These are phyloP conservation scores for Eremothecium sinecaudum DNA, from an alignment of 1,139 yeast genomes.

Conservation along the genomic window DNA sequence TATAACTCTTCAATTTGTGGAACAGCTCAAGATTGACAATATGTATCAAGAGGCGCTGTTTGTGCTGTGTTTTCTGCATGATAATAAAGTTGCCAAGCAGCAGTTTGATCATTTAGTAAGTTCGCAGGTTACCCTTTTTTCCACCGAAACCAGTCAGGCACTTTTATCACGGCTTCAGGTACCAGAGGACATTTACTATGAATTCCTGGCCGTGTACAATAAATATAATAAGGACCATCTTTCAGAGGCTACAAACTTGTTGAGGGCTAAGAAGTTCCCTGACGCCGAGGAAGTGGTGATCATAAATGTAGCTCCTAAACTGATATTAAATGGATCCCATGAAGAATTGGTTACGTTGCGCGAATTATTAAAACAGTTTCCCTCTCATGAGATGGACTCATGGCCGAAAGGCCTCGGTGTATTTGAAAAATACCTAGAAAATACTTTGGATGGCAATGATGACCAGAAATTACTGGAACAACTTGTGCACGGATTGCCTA, in stretches of 20 bases:
- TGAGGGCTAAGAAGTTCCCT: conserved; percentile 51
- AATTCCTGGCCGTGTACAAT: conserved; percentile 42
- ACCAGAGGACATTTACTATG: conserved; percentile 41
- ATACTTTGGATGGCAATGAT: conserved; percentile 16
- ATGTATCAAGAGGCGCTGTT: conserved; percentile 53
- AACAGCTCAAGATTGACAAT: conserved; percentile 41
- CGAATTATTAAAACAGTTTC: conserved; percentile 40
- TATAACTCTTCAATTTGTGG: conserved; percentile 43
- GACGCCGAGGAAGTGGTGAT: conserved; percentile 58
- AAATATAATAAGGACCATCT: conserved; percentile 37
- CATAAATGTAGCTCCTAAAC: conserved; percentile 55
- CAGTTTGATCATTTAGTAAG: conserved; percentile 40
- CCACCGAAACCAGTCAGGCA: conserved; percentile 23
- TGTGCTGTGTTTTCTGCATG: conserved; percentile 45
- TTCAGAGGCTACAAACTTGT: conserved; percentile 51
- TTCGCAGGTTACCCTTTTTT: conserved; percentile 38
- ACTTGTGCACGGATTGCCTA: conserved; percentile 41
- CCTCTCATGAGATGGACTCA: conserved; percentile 38
- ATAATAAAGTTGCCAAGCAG: conserved; percentile 37
- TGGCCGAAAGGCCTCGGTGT: conserved; percentile 58
- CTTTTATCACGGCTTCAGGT: conserved; percentile 37
- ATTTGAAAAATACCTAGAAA: conserved; percentile 39
- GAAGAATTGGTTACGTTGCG: conserved; percentile 34
- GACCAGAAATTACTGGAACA: conserved; percentile 27
- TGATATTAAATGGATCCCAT: conserved; percentile 38